Conservation (phyloP, 176 grass and related monocot genomes). For the Pontederia crassipes region DNA sequence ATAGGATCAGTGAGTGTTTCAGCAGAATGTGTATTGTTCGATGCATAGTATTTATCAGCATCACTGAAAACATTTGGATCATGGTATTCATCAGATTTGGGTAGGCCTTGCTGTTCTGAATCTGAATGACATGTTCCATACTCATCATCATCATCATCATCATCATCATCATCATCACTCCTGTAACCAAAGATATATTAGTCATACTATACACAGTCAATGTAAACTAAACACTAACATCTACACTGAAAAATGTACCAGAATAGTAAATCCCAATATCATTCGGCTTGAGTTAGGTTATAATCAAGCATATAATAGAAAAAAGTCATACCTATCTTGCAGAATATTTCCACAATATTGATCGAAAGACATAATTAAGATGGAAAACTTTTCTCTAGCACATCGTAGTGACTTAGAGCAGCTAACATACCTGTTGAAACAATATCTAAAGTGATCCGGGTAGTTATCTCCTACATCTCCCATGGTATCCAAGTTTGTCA, state of each 20-base stretch:
- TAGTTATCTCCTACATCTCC: constrained; percentile 27
- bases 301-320: too few relatives aligned
- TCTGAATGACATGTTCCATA: constrained; percentile 48
- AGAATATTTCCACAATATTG: too few relatives aligned
- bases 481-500: constrained; percentile 18
- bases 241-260: too few relatives aligned
- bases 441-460: constrained; percentile 42
- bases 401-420: too few relatives aligned
- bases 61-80: constrained; percentile 46
- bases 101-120: constrained; percentile 34
- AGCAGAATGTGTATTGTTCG: constrained; percentile 28
- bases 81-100: constrained; percentile 58
- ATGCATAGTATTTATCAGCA: constrained; percentile 16
- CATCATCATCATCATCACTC: constrained; percentile 82
- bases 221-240: not conserved
- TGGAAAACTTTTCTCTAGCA: too few relatives aligned
- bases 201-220: not conserved
- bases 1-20: constrained; percentile 31
- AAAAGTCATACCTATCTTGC: too few relatives aligned
- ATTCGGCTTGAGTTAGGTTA: too few relatives aligned
- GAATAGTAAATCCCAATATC: too few relatives aligned
- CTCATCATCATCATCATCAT: constrained; percentile 73
- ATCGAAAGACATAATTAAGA: too few relatives aligned
- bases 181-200: constrained; percentile 40
- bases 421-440: constrained; percentile 55